Evolutionary conservation across 148 eudicot genomes (phyloP).

Genomic region (Arctostaphylos glauca): DNA sequence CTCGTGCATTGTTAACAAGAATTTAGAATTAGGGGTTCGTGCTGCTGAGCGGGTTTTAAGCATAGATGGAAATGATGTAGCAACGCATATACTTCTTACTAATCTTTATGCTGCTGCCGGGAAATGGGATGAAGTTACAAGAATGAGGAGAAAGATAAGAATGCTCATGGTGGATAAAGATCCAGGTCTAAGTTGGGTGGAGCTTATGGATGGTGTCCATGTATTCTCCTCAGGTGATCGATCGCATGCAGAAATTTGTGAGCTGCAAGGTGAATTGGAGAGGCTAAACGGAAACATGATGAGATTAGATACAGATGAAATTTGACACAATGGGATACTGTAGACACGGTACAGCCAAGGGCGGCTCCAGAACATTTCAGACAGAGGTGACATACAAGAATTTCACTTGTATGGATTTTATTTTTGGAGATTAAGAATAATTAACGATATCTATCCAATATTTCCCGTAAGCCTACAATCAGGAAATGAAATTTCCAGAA

Average conservation of each 20-base stretch:
- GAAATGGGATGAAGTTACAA: conserved; percentile 64
- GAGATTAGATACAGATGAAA: conserved; percentile 26
- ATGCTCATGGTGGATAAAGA: conserved; percentile 52
- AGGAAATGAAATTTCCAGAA: not conserved
- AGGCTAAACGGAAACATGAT: conserved; percentile 38
- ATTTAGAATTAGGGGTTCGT: conserved; percentile 42
- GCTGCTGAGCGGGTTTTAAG: conserved; percentile 55
- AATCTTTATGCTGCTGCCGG: conserved; percentile 69
- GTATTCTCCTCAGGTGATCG: conserved; percentile 70
- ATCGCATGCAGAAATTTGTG: conserved; percentile 46
- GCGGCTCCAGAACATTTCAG: not conserved
- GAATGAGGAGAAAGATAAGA: conserved; percentile 56
- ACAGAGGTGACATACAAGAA: not conserved
- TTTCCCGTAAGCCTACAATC: not conserved
- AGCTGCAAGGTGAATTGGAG: conserved; percentile 40
- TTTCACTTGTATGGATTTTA: not conserved
- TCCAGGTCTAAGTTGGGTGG: conserved; percentile 83
- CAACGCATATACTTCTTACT: conserved; percentile 52
- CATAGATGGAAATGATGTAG: conserved; percentile 51
- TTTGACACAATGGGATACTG: conserved; percentile 9
- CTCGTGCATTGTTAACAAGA: conserved; percentile 49
- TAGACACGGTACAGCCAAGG: not conserved
- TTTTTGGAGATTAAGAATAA: not conserved
- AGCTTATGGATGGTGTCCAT: conserved; percentile 36
- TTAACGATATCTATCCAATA: not conserved